Percentiles rank a stretch among this genome's conserved stretches.
These are phyloP conservation scores for Nakazawaea ambrosiae DNA, from an alignment of 805 yeast genomes.

Conservation along the genomic window DNA sequence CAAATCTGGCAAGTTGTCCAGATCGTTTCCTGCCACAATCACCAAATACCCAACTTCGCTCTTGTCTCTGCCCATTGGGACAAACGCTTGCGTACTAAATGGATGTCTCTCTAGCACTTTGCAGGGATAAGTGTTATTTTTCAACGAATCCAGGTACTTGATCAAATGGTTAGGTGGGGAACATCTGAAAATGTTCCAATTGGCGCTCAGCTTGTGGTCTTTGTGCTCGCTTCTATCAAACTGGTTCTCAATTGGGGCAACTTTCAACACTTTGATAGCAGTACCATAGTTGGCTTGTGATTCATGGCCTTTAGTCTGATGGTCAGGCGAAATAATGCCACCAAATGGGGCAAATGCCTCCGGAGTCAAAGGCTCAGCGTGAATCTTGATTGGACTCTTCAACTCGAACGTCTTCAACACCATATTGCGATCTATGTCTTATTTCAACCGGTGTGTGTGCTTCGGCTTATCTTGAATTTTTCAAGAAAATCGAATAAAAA, in stretches of 20 bases:
- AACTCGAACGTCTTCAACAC: conserved; percentile 33
- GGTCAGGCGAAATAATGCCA: conserved; percentile 68
- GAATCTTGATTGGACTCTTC: conserved; percentile 18
- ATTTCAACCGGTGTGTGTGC: too few species aligned
- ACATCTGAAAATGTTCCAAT: conserved; percentile 81
- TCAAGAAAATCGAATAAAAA: too few species aligned
- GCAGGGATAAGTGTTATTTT: conserved; percentile 32
- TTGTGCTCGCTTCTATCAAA: conserved; percentile 28
- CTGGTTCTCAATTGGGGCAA: conserved; percentile 57
- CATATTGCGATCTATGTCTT: too few species aligned
- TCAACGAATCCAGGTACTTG: conserved; percentile 8
- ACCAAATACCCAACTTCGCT: conserved; percentile 58
- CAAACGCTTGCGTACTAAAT: conserved; percentile 76
- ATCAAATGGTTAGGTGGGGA: conserved; percentile 66
- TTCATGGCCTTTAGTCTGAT: conserved; percentile 40
- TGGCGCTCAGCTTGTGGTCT: conserved; percentile 53
- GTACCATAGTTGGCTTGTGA: conserved; percentile 89
- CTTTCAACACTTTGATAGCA: conserved; percentile 69
- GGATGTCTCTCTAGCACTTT: conserved; percentile 90
- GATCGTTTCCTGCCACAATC: conserved; percentile 61
- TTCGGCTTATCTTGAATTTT: too few species aligned
- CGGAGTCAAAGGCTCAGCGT: conserved; percentile 61
- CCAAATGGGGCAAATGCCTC: conserved; percentile 64
- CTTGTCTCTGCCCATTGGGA: conserved; percentile 74
- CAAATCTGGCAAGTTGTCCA: conserved; percentile 52